A percentile compares a stretch with the other conserved stretches of the same genome.
Conservation (phyloP, 169 alveolate genomes). For the Plasmodium yoelii region DNA sequence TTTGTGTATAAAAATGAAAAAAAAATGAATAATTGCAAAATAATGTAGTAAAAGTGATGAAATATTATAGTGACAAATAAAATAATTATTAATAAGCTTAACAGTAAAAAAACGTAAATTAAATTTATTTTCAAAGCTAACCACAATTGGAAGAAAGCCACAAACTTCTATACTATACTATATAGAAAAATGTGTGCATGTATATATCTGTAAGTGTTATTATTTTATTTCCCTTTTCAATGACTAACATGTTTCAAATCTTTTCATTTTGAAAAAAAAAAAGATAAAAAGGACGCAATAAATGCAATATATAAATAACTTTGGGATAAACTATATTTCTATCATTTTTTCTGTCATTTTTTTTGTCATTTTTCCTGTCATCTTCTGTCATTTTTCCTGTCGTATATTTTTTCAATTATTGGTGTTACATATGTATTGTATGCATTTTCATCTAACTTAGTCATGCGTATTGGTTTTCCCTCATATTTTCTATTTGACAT, state of each 20-base stretch:
- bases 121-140: background rate
- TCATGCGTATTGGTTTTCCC: constrained; percentile 77
- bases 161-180: background rate
- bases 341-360: too few relatives aligned
- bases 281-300: too few relatives aligned
- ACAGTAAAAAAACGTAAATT: background rate
- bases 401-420: constrained; percentile 32
- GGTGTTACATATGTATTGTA: constrained; percentile 30
- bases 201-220: background rate
- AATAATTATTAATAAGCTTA: background rate
- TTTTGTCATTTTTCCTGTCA: background rate
- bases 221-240: too few relatives aligned
- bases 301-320: too few relatives aligned
- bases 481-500: constrained; percentile 85
- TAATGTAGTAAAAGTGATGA: too few relatives aligned
- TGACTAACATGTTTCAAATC: too few relatives aligned
- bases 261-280: too few relatives aligned
- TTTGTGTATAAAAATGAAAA: too few relatives aligned
- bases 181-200: background rate
- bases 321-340: too few relatives aligned
- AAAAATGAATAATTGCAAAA: too few relatives aligned
- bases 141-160: background rate
- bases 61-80: background rate
- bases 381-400: background rate
- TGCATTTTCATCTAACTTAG: constrained; percentile 24